phyloP scores from a whole-genome alignment of 1,139 yeast species.

The Lizanozyma gosingica region DNA sequence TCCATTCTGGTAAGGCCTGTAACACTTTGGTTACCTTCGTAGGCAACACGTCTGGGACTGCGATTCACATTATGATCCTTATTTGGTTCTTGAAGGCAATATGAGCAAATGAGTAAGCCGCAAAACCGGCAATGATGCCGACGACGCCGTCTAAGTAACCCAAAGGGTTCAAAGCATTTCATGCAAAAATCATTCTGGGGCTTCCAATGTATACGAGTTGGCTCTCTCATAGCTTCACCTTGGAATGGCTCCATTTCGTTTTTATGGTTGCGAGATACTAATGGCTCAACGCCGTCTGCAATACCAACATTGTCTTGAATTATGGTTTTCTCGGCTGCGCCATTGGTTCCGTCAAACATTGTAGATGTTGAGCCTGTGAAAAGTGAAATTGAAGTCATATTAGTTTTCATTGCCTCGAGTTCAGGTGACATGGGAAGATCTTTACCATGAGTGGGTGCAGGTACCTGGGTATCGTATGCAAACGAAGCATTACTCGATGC shows the following conservation, averaged over 20 bases:
- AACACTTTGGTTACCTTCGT: not conserved
- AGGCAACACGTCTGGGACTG: not conserved
- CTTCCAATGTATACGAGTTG: conserved; percentile 36
- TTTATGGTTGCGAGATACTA: too few species aligned
- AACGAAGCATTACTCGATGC: not conserved
- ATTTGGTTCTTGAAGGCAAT: conserved; percentile 16
- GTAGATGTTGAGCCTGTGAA: not conserved
- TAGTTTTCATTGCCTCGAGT: not conserved
- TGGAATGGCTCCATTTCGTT: not conserved
- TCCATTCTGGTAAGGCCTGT: conserved; percentile 1
- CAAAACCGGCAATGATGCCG: conserved; percentile 41
- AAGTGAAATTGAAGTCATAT: not conserved
- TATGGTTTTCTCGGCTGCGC: conserved; percentile 1
- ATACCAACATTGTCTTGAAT: not conserved
- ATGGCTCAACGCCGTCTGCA: conserved; percentile 3
- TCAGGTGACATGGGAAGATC: not conserved
- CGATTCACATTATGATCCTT: not conserved
- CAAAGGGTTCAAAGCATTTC: conserved; percentile 31
- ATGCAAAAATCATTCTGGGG: conserved; percentile 32
- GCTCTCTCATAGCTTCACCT: conserved; percentile 14
- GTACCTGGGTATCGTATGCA: too few species aligned
- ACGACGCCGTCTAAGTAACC: conserved; percentile 18
- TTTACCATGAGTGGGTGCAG: too few species aligned
- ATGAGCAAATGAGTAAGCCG: conserved; percentile 30
- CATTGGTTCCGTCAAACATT: conserved; percentile 1